A percentile compares a stretch with the other conserved stretches of the same genome.
Evolutionary conservation across 495 filamentous ascomycete genomes (phyloP).

Genomic region (Hypoxylon lienhwacheense): DNA sequence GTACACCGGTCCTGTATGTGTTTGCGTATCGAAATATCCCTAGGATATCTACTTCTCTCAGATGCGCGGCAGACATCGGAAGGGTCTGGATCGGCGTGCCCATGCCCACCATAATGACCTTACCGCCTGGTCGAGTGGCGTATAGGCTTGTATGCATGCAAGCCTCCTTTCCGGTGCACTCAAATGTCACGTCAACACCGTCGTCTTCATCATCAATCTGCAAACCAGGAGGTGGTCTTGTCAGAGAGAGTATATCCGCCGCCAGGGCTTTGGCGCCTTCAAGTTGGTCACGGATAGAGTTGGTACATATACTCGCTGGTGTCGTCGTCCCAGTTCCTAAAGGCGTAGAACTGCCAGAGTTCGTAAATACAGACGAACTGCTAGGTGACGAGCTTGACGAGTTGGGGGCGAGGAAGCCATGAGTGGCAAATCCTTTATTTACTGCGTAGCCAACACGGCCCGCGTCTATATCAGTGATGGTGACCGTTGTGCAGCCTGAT

Average conservation of each 20-base stretch:
- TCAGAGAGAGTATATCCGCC: conserved; percentile 54
- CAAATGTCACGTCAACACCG: conserved; percentile 79
- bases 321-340: conserved; percentile 50
- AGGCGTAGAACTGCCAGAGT: conserved; percentile 47
- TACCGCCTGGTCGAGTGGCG: conserved; percentile 74
- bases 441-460: conserved; percentile 75
- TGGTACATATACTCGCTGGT: conserved; percentile 43
- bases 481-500: conserved; percentile 66
- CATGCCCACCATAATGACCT: conserved; percentile 89
- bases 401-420: conserved; percentile 63
- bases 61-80: conserved; percentile 78
- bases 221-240: conserved; percentile 28
- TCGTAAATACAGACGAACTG: conserved; percentile 46
- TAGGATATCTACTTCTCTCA: conserved; percentile 86
- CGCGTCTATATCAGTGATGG: conserved; percentile 82
- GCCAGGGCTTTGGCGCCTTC: conserved; percentile 63
- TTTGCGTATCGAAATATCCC: conserved; percentile 93
- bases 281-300: conserved; percentile 47
- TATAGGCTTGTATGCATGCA: conserved; percentile 88
- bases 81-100: conserved; percentile 88
- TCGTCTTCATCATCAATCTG: conserved; percentile 53
- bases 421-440: conserved; percentile 69
- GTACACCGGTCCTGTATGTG: conserved; percentile 80
- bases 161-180: conserved; percentile 86
- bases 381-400: conserved; percentile 43